Conservation (phyloP, 2,329 filamentous ascomycete genomes). For the Pseudogymnoascus sp. region DNA sequence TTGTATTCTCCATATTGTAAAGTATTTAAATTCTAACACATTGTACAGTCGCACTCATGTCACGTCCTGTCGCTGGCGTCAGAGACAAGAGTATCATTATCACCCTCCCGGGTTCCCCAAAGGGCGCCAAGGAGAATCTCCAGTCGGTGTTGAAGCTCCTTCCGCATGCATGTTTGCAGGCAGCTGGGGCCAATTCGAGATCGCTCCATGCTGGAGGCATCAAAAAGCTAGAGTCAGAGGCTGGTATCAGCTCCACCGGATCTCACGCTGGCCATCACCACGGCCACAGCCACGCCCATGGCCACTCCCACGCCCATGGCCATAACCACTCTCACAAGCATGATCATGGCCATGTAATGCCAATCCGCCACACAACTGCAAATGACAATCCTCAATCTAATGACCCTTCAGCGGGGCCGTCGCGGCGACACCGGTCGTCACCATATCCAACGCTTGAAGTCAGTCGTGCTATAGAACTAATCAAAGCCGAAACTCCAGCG, state of each 20-base stretch:
- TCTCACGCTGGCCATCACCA: conserved; percentile 22
- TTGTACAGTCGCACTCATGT: conserved; percentile 83
- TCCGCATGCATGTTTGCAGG: conserved; percentile 89
- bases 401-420: conserved; percentile 52
- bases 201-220: conserved; percentile 71
- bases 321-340: conserved; percentile 55
- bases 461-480: conserved; percentile 65
- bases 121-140: conserved; percentile 89
- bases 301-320: conserved; percentile 41
- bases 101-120: conserved; percentile 88
- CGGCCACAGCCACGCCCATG: conserved; percentile 31
- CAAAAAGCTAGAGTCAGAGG: conserved; percentile 75
- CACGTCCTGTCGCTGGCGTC: conserved; percentile 82
- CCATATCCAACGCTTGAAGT: conserved; percentile 91
- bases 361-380: conserved; percentile 65
- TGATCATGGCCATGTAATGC: conserved; percentile 55
- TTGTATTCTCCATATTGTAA: conserved; percentile 30
- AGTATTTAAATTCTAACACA: conserved; percentile 15
- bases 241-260: conserved; percentile 45
- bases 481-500: conserved; percentile 64
- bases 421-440: conserved; percentile 70
- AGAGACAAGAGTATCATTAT: conserved; percentile 74
- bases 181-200: conserved; percentile 74
- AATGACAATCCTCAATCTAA: conserved; percentile 51
- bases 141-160: conserved; percentile 82